Evolutionary conservation across 1,139 yeast genomes (phyloP).

Genomic region (Diutina sp.): DNA sequence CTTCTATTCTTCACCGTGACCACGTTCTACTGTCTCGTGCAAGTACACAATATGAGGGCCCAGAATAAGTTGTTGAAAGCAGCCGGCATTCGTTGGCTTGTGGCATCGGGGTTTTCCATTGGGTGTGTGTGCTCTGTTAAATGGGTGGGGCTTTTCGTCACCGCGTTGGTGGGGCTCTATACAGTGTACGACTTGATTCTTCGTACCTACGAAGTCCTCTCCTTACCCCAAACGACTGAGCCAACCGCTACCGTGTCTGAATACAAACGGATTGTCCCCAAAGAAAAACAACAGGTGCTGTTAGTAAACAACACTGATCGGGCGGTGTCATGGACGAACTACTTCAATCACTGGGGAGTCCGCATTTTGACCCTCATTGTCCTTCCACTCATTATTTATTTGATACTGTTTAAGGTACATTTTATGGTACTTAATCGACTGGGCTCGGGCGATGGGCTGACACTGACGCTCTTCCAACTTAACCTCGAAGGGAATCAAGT

Average conservation of each 20-base stretch:
- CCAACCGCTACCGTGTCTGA: background rate
- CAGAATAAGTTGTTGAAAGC: background rate
- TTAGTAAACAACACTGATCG: background rate
- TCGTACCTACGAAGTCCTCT: background rate
- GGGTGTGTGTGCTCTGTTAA: background rate
- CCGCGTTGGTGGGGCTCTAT: background rate
- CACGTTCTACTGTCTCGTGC: background rate
- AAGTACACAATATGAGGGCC: background rate
- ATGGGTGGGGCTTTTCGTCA: constrained; percentile 1
- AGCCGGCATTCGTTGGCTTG: background rate
- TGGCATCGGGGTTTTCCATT: background rate
- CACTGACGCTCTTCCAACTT: constrained; percentile 59
- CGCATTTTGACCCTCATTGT: constrained; percentile 58
- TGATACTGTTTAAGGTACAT: constrained; percentile 67
- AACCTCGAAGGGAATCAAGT: constrained; percentile 46
- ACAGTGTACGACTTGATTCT: background rate
- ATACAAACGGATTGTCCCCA: background rate
- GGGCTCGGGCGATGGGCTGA: constrained; percentile 70
- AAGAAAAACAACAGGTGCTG: background rate
- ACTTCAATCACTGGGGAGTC: constrained; percentile 56
- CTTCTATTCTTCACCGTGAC: constrained; percentile 1
- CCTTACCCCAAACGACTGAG: background rate
- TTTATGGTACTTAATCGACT: constrained; percentile 61
- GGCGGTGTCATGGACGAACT: constrained; percentile 17
- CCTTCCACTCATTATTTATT: constrained; percentile 62